Base-by-base conservation (phyloP, 805 yeast species). In the Starmerella bombi region DNA sequence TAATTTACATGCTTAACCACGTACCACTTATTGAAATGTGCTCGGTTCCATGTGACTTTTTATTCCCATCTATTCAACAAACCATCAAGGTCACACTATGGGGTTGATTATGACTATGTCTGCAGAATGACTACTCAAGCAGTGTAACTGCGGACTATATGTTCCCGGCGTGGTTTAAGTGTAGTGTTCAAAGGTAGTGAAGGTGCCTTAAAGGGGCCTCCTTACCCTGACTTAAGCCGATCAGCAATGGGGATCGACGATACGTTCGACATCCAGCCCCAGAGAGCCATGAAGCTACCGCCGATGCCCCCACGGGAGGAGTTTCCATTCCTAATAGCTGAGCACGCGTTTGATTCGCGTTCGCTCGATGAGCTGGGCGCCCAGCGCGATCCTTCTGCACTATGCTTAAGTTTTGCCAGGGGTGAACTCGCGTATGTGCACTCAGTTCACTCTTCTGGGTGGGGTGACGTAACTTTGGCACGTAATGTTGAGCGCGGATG, bases 401-500 rank as follows among this genome's bases (percentile, higher is more conserved):
- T 54, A 4, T 61, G 65, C 42, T 51, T 62, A 22, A 46, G 59
- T 19, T 62, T 64, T 45, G 51, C 47, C 14, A 57, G 55, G 28
- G 55, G 58, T 17, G 68, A 64, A 36, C 46, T 63, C 23, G 58
- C 59, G 7, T 49, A 58, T 32, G 51, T 63, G 22, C 66, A 63
- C 43, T 51, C 58, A 15, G 50, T 59, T n/a, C 67, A 64, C 42
- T 38, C 56, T n/a, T 53, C 64, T 3, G 69, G 69, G 37, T 64
- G 69, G 69, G 65, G 62, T 20, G 67, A 64, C 41, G 67, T 64
- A 8, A 59, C 67, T 4, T 44, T 59, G 31, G 54, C 62, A 17
- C 41, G 52, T 20, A 46, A 60, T 3, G 61, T 60, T 38, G 50
- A 51, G 14, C 55, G 67, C 10, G 69, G 69, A 33, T 64, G 69